Conservation (phyloP, 805 yeast genomes). For the Brettanomyces naardenensis region DNA sequence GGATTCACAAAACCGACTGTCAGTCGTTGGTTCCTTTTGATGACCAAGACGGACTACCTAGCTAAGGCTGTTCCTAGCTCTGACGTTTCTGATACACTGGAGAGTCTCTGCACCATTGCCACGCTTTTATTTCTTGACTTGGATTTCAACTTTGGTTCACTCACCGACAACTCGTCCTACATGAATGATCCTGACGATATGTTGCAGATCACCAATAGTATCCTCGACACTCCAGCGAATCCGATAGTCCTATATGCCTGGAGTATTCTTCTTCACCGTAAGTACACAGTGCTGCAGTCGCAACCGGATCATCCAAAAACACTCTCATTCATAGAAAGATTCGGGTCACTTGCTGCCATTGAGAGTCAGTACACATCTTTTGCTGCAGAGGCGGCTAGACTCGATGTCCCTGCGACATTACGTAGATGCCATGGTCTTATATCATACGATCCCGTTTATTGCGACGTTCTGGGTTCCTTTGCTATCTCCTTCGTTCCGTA, state of each 20-base stretch:
- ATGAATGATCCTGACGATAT: constrained; percentile 36
- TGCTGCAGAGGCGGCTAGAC: constrained; percentile 30
- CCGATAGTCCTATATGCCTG: constrained; percentile 55
- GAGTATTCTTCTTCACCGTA: constrained; percentile 53
- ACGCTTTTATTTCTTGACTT: constrained; percentile 51
- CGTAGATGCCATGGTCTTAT: constrained; percentile 33
- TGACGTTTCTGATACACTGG: constrained; percentile 25
- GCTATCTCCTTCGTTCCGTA: constrained; percentile 41
- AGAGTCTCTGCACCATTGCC: constrained; percentile 39
- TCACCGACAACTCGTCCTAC: constrained; percentile 30
- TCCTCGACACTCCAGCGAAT: constrained; percentile 28
- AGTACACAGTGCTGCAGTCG: constrained; percentile 33
- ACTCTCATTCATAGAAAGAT: constrained; percentile 6
- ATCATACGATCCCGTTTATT: constrained; percentile 41
- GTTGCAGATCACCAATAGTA: constrained; percentile 10
- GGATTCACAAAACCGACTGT: constrained; percentile 26
- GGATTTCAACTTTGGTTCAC: constrained; percentile 37
- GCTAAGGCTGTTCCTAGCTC: constrained; percentile 17
- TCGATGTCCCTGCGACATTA: constrained; percentile 40
- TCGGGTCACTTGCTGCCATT: constrained; percentile 14
- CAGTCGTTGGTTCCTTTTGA: constrained; percentile 47
- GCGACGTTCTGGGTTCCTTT: constrained; percentile 40
- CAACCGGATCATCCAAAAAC: constrained; percentile 20
- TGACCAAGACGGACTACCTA: constrained; percentile 26
- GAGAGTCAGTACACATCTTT: constrained; percentile 24